A percentile compares a stretch with the other conserved stretches of the same genome.
phyloP scores from a whole-genome alignment of 495 filamentous ascomycete species.

The Penicillium odoratum region DNA sequence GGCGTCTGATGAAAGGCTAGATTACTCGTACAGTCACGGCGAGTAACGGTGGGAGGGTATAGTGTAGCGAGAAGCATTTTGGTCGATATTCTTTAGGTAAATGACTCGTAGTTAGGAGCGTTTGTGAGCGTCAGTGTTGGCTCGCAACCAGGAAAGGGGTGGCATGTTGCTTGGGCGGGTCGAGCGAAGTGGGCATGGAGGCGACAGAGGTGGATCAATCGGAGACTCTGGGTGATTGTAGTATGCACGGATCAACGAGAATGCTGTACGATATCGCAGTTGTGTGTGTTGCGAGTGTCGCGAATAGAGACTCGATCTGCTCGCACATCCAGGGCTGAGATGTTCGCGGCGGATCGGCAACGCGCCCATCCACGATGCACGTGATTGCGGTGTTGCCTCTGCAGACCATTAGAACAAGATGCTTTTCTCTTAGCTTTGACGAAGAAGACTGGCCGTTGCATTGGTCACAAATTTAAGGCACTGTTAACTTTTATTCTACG shows the following conservation, averaged over 20 bases:
- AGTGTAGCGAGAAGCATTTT: not conserved
- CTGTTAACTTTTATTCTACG: too few relatives aligned
- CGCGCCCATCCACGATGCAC: too few relatives aligned
- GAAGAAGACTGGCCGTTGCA: too few relatives aligned
- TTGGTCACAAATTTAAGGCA: too few relatives aligned
- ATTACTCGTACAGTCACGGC: not conserved
- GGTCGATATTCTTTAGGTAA: not conserved
- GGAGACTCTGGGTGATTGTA: not conserved
- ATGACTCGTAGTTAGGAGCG: not conserved
- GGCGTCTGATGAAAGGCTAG: not conserved
- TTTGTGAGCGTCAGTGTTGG: conserved; percentile 3
- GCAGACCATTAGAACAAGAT: too few relatives aligned
- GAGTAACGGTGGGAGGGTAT: not conserved
- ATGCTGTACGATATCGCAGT: not conserved
- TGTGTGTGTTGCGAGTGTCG: not conserved
- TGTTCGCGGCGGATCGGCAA: not conserved
- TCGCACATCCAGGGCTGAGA: not conserved
- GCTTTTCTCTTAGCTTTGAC: too few relatives aligned
- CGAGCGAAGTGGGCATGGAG: not conserved
- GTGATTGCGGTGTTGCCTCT: too few relatives aligned
- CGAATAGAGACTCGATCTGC: not conserved
- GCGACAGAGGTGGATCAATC: not conserved
- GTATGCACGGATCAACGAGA: not conserved
- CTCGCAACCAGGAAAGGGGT: conserved; percentile 1
- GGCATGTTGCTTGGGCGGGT: not conserved